Evolutionary conservation across 2,329 filamentous ascomycete genomes (phyloP).

Genomic region (Cercospora beticola): DNA sequence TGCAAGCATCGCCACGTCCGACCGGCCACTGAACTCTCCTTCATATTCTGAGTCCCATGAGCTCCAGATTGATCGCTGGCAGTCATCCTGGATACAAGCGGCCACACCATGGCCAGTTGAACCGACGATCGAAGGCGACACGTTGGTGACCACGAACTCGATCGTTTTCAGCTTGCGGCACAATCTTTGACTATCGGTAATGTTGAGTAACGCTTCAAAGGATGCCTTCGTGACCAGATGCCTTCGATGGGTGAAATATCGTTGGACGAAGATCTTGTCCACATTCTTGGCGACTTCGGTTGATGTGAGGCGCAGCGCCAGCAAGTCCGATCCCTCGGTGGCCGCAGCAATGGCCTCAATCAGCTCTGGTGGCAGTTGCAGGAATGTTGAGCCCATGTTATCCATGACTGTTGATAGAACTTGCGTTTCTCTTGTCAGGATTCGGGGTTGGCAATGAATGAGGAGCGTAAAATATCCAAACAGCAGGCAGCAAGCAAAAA

Average conservation of each 20-base stretch:
- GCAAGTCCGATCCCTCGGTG: slow-evolving; percentile 1
- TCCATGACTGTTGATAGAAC: neutral
- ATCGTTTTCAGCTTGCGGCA: slow-evolving; percentile 4
- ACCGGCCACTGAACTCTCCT: neutral
- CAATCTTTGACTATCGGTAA: neutral
- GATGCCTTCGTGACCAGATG: slow-evolving; percentile 7
- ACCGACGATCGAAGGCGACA: neutral
- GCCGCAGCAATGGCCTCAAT: slow-evolving; percentile 78
- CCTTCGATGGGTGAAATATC: slow-evolving; percentile 2
- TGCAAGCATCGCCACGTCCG: slow-evolving; percentile 7
- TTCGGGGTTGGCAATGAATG: neutral
- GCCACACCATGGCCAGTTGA: neutral
- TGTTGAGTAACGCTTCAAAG: slow-evolving; percentile 6
- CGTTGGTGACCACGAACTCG: slow-evolving; percentile 8
- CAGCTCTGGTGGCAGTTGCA: slow-evolving; percentile 81
- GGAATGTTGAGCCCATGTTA: slow-evolving; percentile 51
- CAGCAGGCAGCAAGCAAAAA: neutral
- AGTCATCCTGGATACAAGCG: neutral
- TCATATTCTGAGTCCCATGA: neutral
- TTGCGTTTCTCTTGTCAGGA: neutral
- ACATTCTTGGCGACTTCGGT: neutral
- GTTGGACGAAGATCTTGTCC: slow-evolving; percentile 10
- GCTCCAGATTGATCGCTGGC: slow-evolving; percentile 3
- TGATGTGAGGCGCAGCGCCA: slow-evolving; percentile 1
- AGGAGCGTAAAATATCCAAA: neutral